These are phyloP conservation scores for Amaranthus hypochondriacus DNA, from an alignment of 148 eudicot genomes.

Conservation along the genomic window DNA sequence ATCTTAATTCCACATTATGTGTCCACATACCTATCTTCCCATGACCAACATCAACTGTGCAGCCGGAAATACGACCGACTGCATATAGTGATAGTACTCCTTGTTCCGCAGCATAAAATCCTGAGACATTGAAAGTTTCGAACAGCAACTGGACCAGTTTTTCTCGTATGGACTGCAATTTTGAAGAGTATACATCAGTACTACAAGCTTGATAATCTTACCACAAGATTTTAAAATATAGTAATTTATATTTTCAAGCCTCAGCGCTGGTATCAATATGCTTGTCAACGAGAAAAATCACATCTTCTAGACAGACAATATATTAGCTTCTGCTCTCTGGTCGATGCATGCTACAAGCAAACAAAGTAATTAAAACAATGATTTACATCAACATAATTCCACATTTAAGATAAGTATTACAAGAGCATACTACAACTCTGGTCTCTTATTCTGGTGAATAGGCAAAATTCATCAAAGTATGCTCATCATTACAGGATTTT, in stretches of 20 bases:
- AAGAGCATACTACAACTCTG: neutral
- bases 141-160: conserved; percentile 85
- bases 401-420: neutral
- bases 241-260: neutral
- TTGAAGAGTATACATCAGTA: conserved; percentile 9
- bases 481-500: neutral
- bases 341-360: neutral
- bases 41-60: conserved; percentile 87
- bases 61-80: conserved; percentile 87
- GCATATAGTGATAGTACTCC: conserved; percentile 90
- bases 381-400: neutral
- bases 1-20: neutral
- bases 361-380: neutral
- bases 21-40: conserved; percentile 64
- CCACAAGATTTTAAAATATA: neutral
- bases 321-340: neutral
- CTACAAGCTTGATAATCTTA: neutral
- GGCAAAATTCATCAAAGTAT: neutral
- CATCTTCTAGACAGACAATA: neutral
- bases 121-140: conserved; percentile 82
- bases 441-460: neutral
- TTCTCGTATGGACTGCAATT: conserved; percentile 64
- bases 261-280: neutral
- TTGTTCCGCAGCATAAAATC: conserved; percentile 85
- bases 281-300: neutral